Evolutionary conservation across 1,139 yeast genomes (phyloP), one percentile per base, ranked within the genome.

Genomic region (Hemisphaericaspora lyxosophila): DNA sequence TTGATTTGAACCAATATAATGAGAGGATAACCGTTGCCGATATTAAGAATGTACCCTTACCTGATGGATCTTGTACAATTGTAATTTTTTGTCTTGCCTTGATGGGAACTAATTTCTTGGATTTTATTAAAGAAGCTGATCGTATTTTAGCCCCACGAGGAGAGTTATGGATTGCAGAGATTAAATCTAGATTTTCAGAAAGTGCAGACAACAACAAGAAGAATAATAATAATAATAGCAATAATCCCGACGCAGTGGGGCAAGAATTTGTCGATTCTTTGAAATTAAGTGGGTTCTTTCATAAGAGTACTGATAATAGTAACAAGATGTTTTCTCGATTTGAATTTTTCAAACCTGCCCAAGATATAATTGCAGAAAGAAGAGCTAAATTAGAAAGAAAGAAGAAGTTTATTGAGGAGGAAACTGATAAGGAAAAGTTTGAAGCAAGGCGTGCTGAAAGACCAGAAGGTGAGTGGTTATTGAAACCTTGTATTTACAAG

Each of bases 81-180:
- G 98, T 87, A 12, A 78, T 92, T 8, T 92, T 90, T 60, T 92
- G 98, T 60, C 72, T 92, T 41, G 94, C 97, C 0, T 71, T 92
- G 48, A 92, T 94, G 99, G 98, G 99, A 5, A 92, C 97, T 5
- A 92, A 92, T 57, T 89, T 90, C 58, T 67, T 90, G 43, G 97
- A 92, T 56, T 94, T 92, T 56, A 78, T 92, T 40, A 73, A 82
- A 43, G 99, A 92, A 59, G 98, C 97, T 0, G 73, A 85, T 57
- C 75, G 99, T 50, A 73, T 92, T 16, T 69, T 92, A 40, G 83
- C 89, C 9, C 96, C 96, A 30, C 74, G 87, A 43, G 98, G 99
- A 16, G 96, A 90, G 55, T 66, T 92, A 35, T 94, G 98, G 98
- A 88, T 92, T 42, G 95, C 97, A 1, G 99, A 92, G 59, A 94